phyloP scores from a whole-genome alignment of 2,329 filamentous ascomycete genomes.

The Canariomyces notabilis region DNA sequence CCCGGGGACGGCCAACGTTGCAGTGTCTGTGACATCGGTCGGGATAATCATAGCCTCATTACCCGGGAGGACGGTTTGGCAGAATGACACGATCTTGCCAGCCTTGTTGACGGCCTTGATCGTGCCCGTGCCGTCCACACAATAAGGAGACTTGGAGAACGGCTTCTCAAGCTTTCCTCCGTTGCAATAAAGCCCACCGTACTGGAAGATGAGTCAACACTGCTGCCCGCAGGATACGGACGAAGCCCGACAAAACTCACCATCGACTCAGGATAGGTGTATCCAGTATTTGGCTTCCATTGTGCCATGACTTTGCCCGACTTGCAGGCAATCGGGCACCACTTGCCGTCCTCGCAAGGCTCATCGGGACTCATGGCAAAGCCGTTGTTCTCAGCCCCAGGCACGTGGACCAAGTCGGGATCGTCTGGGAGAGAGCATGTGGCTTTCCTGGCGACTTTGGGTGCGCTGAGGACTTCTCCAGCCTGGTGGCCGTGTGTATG shows the following conservation, averaged over 20 bases:
- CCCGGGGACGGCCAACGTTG: slow-evolving; percentile 66
- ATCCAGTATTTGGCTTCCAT: slow-evolving; percentile 68
- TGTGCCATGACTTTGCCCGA: slow-evolving; percentile 72
- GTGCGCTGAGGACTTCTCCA: slow-evolving; percentile 17
- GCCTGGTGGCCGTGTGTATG: slow-evolving; percentile 18
- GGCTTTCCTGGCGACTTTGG: slow-evolving; percentile 46
- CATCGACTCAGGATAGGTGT: slow-evolving; percentile 67
- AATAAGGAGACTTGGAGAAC: slow-evolving; percentile 63
- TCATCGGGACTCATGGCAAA: slow-evolving; percentile 78
- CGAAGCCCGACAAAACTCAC: slow-evolving; percentile 41
- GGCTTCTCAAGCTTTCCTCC: slow-evolving; percentile 63
- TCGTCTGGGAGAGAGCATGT: slow-evolving; percentile 62
- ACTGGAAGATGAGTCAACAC: slow-evolving; percentile 39
- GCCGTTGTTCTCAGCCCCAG: slow-evolving; percentile 63
- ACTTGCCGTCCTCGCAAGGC: slow-evolving; percentile 59
- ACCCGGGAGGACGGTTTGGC: slow-evolving; percentile 73
- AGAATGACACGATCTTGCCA: slow-evolving; percentile 60
- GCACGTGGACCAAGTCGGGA: slow-evolving; percentile 62
- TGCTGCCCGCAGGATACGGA: neutral
- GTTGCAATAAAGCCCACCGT: slow-evolving; percentile 70
- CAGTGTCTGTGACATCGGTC: slow-evolving; percentile 55
- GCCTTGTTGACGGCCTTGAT: slow-evolving; percentile 64
- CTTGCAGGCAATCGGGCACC: slow-evolving; percentile 74
- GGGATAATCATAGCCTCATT: slow-evolving; percentile 81
- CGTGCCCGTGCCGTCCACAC: slow-evolving; percentile 61